Conservation (phyloP, 177 flowering plant species). For the Vitis hybrid region DNA sequence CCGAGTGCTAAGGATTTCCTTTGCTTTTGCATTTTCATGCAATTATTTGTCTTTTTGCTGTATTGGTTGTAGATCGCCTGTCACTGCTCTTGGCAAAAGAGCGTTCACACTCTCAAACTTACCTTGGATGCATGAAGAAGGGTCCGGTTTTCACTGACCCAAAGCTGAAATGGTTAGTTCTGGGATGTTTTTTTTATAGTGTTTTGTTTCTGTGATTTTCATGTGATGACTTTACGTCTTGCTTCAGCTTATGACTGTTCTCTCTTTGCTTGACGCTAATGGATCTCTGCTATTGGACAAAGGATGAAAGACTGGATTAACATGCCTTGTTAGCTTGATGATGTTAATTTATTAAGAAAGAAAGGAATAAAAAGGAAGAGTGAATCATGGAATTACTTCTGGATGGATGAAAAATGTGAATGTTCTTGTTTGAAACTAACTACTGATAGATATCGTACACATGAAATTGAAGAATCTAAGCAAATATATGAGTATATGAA, state of each 20-base stretch:
- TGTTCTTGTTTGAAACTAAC: too few species aligned
- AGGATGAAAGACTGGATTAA: too few species aligned
- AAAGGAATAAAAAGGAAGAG: not conserved
- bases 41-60: constrained; percentile 7
- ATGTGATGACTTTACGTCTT: not conserved
- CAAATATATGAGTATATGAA: too few species aligned
- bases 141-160: constrained; percentile 93
- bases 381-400: too few species aligned
- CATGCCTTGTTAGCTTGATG: too few species aligned
- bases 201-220: not conserved
- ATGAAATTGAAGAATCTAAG: too few species aligned
- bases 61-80: constrained; percentile 68
- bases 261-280: not conserved
- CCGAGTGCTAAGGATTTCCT: not conserved
- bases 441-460: too few species aligned
- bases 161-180: constrained; percentile 81
- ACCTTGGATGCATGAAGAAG: constrained; percentile 95
- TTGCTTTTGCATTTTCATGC: not conserved
- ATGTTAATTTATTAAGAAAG: not conserved
- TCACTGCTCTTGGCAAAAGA: constrained; percentile 89
- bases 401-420: too few species aligned
- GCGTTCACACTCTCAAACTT: constrained; percentile 76
- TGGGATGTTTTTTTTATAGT: not conserved
- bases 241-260: too few species aligned
- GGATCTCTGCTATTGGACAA: too few species aligned